Base-by-base conservation (phyloP, 805 yeast genomes). In the Candida argentea region DNA sequence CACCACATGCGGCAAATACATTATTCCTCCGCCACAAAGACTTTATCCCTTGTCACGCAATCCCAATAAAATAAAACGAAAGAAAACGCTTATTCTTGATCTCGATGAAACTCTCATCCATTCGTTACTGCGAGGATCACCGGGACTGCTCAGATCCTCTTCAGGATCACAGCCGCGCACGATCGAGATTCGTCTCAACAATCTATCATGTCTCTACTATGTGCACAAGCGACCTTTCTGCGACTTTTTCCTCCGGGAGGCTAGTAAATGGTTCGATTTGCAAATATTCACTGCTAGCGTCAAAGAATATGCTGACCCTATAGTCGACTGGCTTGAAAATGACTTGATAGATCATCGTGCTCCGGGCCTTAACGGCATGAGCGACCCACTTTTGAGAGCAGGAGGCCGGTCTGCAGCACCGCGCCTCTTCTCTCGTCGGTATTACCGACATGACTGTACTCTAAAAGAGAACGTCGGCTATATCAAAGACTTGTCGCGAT, bases 201-300 rank as follows among this genome's bases (percentile, higher is more conserved):
- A 76, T 35, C 61, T 81, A 5, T 79, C 94, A 0, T 76, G 94
- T 2, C 58, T 91, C 11, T 91, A 89, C 52, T 81, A 80, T 48
- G 95, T 91, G 15, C 83, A 84, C 46, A 89, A 89, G 48, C 62
- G 98, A 29, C 98, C 98, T 0, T 79, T 67, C 47, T 91, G 95
- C 50, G 95, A 85, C 50, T 70, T 74, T 38, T 91, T 91, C 44
- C 61, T 91, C 15, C 62, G 72, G 34, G 77, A 77, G 35, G 91
- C 86, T 6, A 64, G 78, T 29, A 73, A 73, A 42, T 89, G 96
- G 96, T 91, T 72, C 55, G 80, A 85, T 40, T 59, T 91, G 24
- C 87, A 86, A 18, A 74, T 93, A 6, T 91, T 91, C 61, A 91
- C 98, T 0, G 98, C 98, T 2, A 80, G 94, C 22, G 87, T 91